phyloP scores from a whole-genome alignment of 805 yeast genomes.

The Kodamaea kaohsiungensis region DNA sequence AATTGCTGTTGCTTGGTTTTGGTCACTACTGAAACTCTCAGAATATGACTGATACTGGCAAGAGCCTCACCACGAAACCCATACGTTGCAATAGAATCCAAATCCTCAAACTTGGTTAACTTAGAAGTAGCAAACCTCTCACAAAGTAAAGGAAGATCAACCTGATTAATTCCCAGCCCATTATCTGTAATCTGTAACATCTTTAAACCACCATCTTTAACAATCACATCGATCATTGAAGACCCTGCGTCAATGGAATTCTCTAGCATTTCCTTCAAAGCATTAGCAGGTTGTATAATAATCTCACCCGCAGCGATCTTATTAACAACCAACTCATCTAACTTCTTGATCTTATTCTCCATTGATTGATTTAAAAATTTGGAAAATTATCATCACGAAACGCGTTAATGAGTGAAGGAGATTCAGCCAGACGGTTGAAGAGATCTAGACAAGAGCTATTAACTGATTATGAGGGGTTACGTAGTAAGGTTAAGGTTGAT shows the following conservation, averaged over 20 bases:
- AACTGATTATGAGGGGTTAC: slow-evolving; percentile 29
- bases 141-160: slow-evolving; percentile 79
- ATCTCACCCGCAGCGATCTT: slow-evolving; percentile 97
- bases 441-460: slow-evolving; percentile 15
- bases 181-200: slow-evolving; percentile 85
- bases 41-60: slow-evolving; percentile 89
- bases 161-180: slow-evolving; percentile 76
- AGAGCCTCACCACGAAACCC: slow-evolving; percentile 98
- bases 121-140: slow-evolving; percentile 93
- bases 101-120: slow-evolving; percentile 70
- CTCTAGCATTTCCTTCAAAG: slow-evolving; percentile 89
- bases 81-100: slow-evolving; percentile 68
- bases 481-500: slow-evolving; percentile 29
- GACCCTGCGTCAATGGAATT: slow-evolving; percentile 88
- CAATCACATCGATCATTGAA: slow-evolving; percentile 70
- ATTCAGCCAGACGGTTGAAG: not conserved
- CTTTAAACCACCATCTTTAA: slow-evolving; percentile 92
- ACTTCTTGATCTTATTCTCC: slow-evolving; percentile 29
- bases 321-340: slow-evolving; percentile 76
- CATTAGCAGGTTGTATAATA: slow-evolving; percentile 90
- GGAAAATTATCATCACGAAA: not conserved
- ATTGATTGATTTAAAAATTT: not conserved
- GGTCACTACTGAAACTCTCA: slow-evolving; percentile 78
- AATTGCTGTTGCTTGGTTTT: slow-evolving; percentile 59
- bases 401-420: not conserved